Evolutionary conservation across 2,329 filamentous ascomycete species (phyloP), one percentile per base, ranked within the genome.

Genomic region (Dactylellina sp.): DNA sequence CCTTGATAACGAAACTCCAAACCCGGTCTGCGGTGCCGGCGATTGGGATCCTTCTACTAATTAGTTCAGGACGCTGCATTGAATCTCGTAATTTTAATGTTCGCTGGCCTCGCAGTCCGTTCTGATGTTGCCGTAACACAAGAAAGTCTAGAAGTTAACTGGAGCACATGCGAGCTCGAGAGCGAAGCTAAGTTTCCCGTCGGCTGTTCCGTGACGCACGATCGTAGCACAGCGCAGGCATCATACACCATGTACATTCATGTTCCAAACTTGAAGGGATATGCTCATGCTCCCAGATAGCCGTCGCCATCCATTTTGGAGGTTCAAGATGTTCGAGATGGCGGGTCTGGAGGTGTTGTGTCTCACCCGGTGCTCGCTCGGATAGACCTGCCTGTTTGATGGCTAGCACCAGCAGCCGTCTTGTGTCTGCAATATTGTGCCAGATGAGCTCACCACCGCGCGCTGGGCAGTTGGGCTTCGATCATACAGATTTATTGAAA

Each of bases 331-430:
- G 5, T 12, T 40, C 37, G 37, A 35, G 6, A 6, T 12, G 32
- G n/a, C n/a, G n/a, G n/a, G n/a, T n/a, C n/a, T 40, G 6, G 37
- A 40, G 6, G 5, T 32, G 37, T 7, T 12, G 4, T 40, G 37
- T 40, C 37, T 16, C 28, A 52, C 7, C 25, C 11, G 1, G 12
- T 6, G 9, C n/a, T 40, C 3, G 5, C 14, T 46, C 53, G 53
- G 18, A 16, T 57, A 37, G 53, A 57, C 53, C 20, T 57, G 53
- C 53, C 53, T 16, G 14, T 57, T 57, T 20, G 7, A 22, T 35
- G 39, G 5, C 53, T 57, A 56, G 52, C 52, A 24, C n/a, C n/a
- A 6, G n/a, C n/a, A 28, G 9, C 40, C 1, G 39, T 14, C n/a
- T 25, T 14, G 46, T 20, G 11, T 40, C 14, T 14, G 49, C 39